Evolutionary conservation across 2,329 filamentous ascomycete species (phyloP), one percentile per base, ranked within the genome.

Genomic region (Ophiosphaerella herpotricha): DNA sequence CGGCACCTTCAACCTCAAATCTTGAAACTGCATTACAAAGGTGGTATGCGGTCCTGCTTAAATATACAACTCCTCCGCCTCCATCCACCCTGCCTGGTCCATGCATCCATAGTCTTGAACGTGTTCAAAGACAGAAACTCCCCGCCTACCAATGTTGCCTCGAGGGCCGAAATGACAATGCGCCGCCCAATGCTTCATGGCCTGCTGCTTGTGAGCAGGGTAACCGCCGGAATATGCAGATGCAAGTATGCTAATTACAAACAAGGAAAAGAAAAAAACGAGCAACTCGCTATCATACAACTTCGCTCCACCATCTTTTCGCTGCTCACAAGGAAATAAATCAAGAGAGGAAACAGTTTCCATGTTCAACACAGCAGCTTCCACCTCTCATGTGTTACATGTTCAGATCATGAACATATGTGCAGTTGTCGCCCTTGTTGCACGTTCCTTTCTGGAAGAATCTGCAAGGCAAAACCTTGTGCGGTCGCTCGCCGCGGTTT

Each of bases 381-480:
- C 26, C 14, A 32, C 4, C n/a, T 14, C 21, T 5, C 18, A 13
- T 8, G 14, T 21, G 5, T 37, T 42, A 62, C 39, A 54, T 50
- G 52, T 61, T 60, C 11, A 55, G 26, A 43, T 89, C 85, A 65
- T 91, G 88, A 48, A 87, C 80, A 70, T 87, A 91, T 2, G 87
- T 90, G 75, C 88, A 90, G 63, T 85, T 85, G 32, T 87, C 85
- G 18, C 88, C 88, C 67, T 89, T 86, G 6, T 83, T 84, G 73
- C 88, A 90, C 66, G 85, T 86, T 12, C 87, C 87, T 66, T 88
- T 83, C 50, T 83, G 80, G 78, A 80, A 90, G 70, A 89, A 91
- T 16, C 81, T 81, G 70, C 88, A 90, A 5, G 86, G 80, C 64
- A 71, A 57, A 6, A 74, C 67, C 46, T 74, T 74, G 56, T 74